Base-by-base conservation (phyloP, 1,284 basidiomycete species). In the Ustilago trichophora region DNA sequence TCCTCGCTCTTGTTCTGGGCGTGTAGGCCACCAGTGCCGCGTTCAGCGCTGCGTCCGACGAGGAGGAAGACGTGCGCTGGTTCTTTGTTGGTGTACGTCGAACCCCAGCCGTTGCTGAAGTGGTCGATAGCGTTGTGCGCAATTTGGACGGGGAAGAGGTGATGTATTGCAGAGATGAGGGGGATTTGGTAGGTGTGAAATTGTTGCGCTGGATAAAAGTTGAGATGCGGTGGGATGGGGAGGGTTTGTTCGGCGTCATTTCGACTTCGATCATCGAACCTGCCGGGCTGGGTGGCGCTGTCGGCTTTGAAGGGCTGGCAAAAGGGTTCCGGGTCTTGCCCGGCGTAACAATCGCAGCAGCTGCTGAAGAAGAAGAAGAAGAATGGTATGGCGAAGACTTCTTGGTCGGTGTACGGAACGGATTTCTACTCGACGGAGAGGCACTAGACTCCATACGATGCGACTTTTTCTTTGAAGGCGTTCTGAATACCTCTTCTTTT, bases 1-100 rank as follows among this genome's bases (percentile, higher is more conserved):
- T 77, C 12, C 75, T 31, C 26, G 75, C 75, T 42, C 71, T 76
- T 3, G 75, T 77, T 5, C 74, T 41, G 9, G 75, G 75, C 16
- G 75, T 77, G 29, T 68, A 76, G 11, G 57, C 56, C 16, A 60
- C 45, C 4, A 64, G 31, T 7, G 56, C 57, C 15, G 35, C 32
- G n/a, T 41, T 57, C 3, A 58, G 38, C 19, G 46, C 53, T 29
- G 53, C 60, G 25, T 64, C n/a, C n/a, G n/a, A n/a, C n/a, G n/a
- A n/a, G n/a, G n/a, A n/a, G n/a, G n/a, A n/a, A n/a, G n/a, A 10
- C 44, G n/a, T 3, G 13, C 31, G 1, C 54, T n/a, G 43, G 3
- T 16, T 26, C 24, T 51, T 65, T 5, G 47, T 43, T 0, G 64
- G 64, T 16, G 64, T 60, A 5, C 27, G 7, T 13, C 27, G 7